A percentile compares a stretch with the other conserved stretches of the same genome.
Conservation (phyloP, 306 rosid genomes). For the Prunus armeniaca region DNA sequence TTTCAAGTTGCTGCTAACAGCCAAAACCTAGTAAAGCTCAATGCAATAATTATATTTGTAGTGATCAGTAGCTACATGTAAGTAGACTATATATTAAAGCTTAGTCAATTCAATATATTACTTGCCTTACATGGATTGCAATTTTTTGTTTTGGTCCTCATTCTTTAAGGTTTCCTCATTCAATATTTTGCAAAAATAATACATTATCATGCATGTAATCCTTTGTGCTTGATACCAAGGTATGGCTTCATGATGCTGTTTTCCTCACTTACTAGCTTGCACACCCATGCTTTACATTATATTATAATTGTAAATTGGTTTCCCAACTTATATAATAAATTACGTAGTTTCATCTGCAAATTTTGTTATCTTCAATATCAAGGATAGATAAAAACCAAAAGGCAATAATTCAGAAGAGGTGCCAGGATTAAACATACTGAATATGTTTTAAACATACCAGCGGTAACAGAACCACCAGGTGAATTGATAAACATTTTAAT, state of each 20-base stretch:
- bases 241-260: neutral
- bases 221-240: neutral
- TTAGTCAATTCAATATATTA: neutral
- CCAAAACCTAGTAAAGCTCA: neutral
- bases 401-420: neutral
- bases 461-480: constrained; percentile 95
- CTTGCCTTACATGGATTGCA: neutral
- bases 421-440: neutral
- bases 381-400: neutral
- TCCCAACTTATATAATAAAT: neutral
- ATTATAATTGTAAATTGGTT: neutral
- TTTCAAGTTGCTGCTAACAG: neutral
- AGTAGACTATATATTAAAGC: neutral
- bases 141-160: no score
- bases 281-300: neutral
- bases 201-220: neutral
- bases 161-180: neutral
- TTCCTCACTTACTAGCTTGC: neutral
- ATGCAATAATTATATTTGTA: neutral
- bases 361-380: neutral
- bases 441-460: constrained; percentile 50
- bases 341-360: neutral
- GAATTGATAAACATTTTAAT: constrained; percentile 86
- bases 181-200: constrained; percentile 2
- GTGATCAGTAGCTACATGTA: neutral